phyloP scores from a whole-genome alignment of 495 filamentous ascomycete species.

The Penicillium canariense region DNA sequence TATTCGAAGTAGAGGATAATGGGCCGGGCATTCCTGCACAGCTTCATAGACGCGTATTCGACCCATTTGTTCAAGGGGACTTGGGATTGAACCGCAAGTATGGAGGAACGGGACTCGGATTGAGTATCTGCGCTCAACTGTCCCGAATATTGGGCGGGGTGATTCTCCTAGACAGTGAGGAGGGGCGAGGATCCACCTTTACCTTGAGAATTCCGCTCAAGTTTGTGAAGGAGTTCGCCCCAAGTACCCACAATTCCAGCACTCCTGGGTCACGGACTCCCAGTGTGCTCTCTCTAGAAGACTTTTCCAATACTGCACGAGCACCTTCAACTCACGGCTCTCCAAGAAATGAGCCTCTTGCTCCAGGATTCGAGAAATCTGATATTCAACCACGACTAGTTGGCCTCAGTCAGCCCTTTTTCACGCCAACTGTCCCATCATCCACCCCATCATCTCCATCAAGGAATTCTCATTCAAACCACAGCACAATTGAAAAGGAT shows the following conservation, averaged over 20 bases:
- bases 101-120: conserved; percentile 85
- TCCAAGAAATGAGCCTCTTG: conserved; percentile 18
- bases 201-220: conserved; percentile 81
- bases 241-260: conserved; percentile 42
- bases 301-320: conserved; percentile 28
- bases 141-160: conserved; percentile 78
- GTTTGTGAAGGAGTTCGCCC: conserved; percentile 63
- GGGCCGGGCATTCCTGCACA: conserved; percentile 83
- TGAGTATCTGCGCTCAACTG: conserved; percentile 86
- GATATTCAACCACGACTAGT: conserved; percentile 72
- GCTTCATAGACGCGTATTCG: conserved; percentile 79
- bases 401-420: conserved; percentile 83
- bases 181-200: conserved; percentile 76
- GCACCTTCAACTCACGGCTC: conserved; percentile 26
- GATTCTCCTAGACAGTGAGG: conserved; percentile 68
- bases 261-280: conserved; percentile 26
- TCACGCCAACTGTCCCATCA: conserved; percentile 57
- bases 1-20: conserved; percentile 87
- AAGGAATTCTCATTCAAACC: conserved; percentile 37
- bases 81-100: conserved; percentile 84
- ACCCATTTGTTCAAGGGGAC: conserved; percentile 93
- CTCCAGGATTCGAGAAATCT: conserved; percentile 30
- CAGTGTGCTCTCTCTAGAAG: conserved; percentile 29
- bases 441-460: conserved; percentile 22
- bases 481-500: conserved; percentile 45